Percentiles rank a stretch among this genome's conserved stretches.
These are phyloP conservation scores for Bothriochloa decipiens DNA, from an alignment of 176 grass and related monocot species.

Conservation along the genomic window DNA sequence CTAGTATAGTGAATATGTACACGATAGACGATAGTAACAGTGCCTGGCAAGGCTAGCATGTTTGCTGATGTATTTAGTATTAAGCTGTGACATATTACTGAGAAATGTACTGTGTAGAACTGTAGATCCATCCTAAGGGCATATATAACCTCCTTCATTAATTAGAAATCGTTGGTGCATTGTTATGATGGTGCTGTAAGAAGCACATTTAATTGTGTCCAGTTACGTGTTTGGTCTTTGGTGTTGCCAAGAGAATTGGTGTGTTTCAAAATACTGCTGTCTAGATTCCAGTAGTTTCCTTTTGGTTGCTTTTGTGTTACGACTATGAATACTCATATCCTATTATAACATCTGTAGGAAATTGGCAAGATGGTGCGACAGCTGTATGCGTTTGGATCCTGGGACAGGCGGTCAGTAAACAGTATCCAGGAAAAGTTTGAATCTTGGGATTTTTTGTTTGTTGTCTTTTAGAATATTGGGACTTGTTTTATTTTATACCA, in stretches of 20 bases:
- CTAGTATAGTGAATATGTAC: neutral
- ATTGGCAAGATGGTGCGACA: constrained; percentile 96
- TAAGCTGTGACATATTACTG: neutral
- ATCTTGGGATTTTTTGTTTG: neutral
- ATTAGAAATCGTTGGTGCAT: neutral
- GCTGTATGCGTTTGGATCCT: constrained; percentile 92
- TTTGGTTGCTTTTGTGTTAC: neutral
- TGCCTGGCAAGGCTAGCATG: neutral
- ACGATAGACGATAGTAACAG: neutral
- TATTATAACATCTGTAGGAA: constrained; percentile 51
- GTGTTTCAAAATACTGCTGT: neutral
- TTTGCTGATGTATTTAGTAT: constrained; percentile 12
- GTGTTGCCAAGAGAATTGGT: neutral
- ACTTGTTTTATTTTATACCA: neutral
- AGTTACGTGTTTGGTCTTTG: neutral
- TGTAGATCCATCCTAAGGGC: neutral
- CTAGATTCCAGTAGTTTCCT: constrained; percentile 15
- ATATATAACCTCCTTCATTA: neutral
- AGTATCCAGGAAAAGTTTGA: neutral
- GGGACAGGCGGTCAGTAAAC: constrained; percentile 70
- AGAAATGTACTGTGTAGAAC: neutral
- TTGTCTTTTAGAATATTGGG: neutral
- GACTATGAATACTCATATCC: constrained; percentile 15
- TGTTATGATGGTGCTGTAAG: neutral
- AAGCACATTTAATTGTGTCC: neutral